Evolutionary conservation across 495 filamentous ascomycete species (phyloP).

Genomic region (Hypoxylon trugodes): DNA sequence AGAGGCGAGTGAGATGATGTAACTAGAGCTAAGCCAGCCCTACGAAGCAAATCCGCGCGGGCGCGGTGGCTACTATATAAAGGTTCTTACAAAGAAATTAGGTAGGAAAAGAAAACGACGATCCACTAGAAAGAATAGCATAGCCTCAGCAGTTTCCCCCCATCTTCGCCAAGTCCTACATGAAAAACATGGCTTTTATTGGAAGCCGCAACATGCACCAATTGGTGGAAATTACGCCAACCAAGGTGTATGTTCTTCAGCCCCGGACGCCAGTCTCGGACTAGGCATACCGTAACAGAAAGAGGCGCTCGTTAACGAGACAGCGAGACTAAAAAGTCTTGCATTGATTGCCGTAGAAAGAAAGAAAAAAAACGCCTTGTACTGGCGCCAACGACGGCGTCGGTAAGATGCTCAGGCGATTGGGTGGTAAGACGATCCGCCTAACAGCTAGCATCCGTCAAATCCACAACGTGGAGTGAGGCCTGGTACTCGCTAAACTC

Average conservation of each 20-base stretch:
- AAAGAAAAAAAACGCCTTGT: conserved; percentile 21
- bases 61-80: conserved; percentile 30
- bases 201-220: conserved; percentile 14
- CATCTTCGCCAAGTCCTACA: conserved; percentile 20
- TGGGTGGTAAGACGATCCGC: conserved; percentile 11
- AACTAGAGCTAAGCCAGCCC: conserved; percentile 7
- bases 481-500: conserved; percentile 20
- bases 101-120: conserved; percentile 10
- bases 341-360: not conserved
- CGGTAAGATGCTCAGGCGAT: conserved; percentile 11
- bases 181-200: conserved; percentile 16
- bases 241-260: conserved; percentile 13
- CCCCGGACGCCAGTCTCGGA: conserved; percentile 4
- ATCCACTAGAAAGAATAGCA: conserved; percentile 14
- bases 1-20: conserved; percentile 10
- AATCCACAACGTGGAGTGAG: conserved; percentile 25
- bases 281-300: not conserved
- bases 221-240: conserved; percentile 27
- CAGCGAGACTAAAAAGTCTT: no score
- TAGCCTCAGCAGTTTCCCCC: conserved; percentile 34
- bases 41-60: conserved; percentile 9
- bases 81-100: conserved; percentile 1
- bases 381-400: conserved; percentile 18
- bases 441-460: conserved; percentile 25
- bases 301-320: conserved; percentile 1